Evolutionary conservation across 306 rosid species (phyloP).

Genomic region (Lupinus albus): DNA sequence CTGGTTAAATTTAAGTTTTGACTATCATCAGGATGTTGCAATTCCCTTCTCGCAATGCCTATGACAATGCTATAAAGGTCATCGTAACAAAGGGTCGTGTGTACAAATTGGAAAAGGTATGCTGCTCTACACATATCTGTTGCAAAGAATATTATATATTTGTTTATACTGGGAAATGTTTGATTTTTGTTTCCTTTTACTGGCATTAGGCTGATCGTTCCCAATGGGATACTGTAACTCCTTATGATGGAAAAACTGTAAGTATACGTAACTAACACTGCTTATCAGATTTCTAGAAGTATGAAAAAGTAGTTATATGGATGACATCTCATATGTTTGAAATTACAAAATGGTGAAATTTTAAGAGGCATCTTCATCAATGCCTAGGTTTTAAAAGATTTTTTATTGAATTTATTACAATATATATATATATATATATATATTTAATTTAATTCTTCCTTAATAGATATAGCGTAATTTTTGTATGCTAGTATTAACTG

Average conservation of each 20-base stretch:
- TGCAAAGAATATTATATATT: constrained; percentile 6
- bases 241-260: constrained; percentile 79
- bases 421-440: not conserved
- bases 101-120: constrained; percentile 76
- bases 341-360: constrained; percentile 2
- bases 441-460: not conserved
- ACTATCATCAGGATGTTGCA: constrained; percentile 70
- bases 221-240: constrained; percentile 62
- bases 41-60: constrained; percentile 50
- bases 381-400: not conserved
- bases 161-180: constrained; percentile 11
- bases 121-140: constrained; percentile 26
- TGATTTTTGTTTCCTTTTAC: constrained; percentile 34
- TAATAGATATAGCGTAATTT: not conserved
- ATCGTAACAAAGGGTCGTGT: constrained; percentile 48
- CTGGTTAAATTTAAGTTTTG: constrained; percentile 30
- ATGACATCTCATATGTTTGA: constrained; percentile 18
- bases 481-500: not conserved
- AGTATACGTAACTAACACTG: constrained; percentile 38
- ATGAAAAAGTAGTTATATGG: constrained; percentile 20
- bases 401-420: not conserved
- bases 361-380: not conserved
- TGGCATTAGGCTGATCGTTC: constrained; percentile 54
- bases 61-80: constrained; percentile 46
- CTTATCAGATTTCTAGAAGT: not conserved